Base-by-base conservation (phyloP, 371 early-diverging fungal genomes). In the Mortierella sp. region DNA sequence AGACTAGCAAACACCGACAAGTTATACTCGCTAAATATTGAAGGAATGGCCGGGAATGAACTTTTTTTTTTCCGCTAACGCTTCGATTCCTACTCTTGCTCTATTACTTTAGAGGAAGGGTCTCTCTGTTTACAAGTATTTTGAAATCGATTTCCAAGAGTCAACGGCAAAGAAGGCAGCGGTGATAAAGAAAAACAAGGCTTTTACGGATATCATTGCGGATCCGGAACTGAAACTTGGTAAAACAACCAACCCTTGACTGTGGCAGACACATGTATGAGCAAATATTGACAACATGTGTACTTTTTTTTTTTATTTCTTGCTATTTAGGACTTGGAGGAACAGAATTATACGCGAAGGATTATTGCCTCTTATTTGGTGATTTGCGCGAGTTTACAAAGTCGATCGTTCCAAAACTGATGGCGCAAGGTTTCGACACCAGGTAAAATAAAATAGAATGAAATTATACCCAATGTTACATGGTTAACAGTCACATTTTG, bases 101-200 rank as follows among this genome's bases (percentile, higher is more conserved):
- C 19, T 13, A 2, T 7, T 32, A 2, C 6, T 3, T 34, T 55
- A 81, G 77, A 29, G 65, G 13, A 74, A 70, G 1, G 77, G 76
- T 2, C 60, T 71, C 28, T 61, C 80, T 5, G 86, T 84, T 1
- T 64, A 72, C 28, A 74, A 83, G 54, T 97, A 94, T 82, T 93
- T 94, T 86, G 98, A 98, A 83, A 85, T 97, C n/a, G 98, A 98
- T 83, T 97, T 96, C 75, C 89, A 93, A 3, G 94, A 97, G 66
- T 89, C 95, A 10, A 95, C 95, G 0, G 78, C 88, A 26, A 89
- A 90, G 63, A 98, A 98, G 80, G 91, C 93, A 4, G 83, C 85
- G 51, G 83, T 84, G 0, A 90, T 97, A 15, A 88, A 88, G 58
- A 88, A 87, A 58, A 86, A 88, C 34, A 85, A 85, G 37, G 81